Evolutionary conservation across 208 protist species (phyloP), one percentile per base, ranked within the genome.

Genomic region (Lotmaria passim): DNA sequence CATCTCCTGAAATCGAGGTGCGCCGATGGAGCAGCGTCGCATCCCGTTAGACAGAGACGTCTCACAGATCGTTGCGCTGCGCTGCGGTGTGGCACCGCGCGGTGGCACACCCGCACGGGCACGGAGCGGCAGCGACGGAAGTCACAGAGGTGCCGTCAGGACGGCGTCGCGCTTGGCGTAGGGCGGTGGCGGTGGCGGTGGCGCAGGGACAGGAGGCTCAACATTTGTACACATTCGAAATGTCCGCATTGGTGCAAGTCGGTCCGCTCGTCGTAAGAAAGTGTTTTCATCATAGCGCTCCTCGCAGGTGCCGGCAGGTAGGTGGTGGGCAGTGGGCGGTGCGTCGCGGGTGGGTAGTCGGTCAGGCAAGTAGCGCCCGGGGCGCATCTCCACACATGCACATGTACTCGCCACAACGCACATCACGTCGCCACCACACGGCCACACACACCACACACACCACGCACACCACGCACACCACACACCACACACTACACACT

Each of bases 181-280:
- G 17, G 44, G 17, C 7, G 44, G 44, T 21, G 51, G 31, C 51
- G 11, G n/a, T 19, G n/a, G n/a, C n/a, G n/a, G 24, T 10, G 6
- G 3, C 5, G 26, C 51, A 28, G 38, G 26, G 14, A 19, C 33
- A 61, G 55, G 39, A 31, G 55, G 34, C 57, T 66, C 56, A 73
- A 73, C 58, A 73, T 73, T 73, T 73, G 56, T 73, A 73, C 68
- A 73, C 68, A 73, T 73, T 63, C 68, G 68, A 73, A 73, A 15
- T 28, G 57, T 66, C 68, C 57, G 36, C 68, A 73, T 58, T 26
- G 57, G 41, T 66, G 56, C 38, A 61, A 60, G 56, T 73, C 68
- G 58, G 68, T 73, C 68, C 68, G 68, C 68, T 73, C 68, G 68
- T 73, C 68, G 68, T 73, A 60, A 50, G 36, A 61, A 61, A 46